phyloP scores from a whole-genome alignment of 768 basidiomycete species.

The Boletus rubropictus region DNA sequence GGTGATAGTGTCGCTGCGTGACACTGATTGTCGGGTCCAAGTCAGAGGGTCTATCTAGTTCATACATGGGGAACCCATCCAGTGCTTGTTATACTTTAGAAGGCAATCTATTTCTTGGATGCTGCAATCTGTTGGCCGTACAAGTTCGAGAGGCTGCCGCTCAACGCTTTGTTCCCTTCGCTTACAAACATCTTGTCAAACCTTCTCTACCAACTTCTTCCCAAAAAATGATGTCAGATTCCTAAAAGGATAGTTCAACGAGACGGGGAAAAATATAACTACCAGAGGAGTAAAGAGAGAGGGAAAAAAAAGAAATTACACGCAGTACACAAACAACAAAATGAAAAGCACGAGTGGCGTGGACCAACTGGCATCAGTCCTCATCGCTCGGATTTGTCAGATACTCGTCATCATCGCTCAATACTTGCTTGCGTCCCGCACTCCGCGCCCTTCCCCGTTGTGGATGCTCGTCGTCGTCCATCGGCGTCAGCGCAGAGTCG shows the following conservation, averaged over 20 bases:
- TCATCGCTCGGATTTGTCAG: slow-evolving; percentile 69
- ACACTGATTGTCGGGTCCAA: neutral
- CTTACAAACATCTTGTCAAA: too few species aligned
- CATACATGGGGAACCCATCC: too few species aligned
- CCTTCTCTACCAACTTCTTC: too few species aligned
- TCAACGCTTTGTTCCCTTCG: neutral
- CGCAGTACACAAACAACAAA: slow-evolving; percentile 10
- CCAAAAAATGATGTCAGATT: neutral
- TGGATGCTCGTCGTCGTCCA: slow-evolving; percentile 75
- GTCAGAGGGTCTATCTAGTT: neutral
- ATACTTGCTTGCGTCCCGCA: slow-evolving; percentile 61
- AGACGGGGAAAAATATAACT: slow-evolving; percentile 5
- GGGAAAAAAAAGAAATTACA: slow-evolving; percentile 7
- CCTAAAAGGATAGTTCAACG: neutral
- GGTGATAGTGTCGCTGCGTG: neutral
- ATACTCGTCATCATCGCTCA: slow-evolving; percentile 64
- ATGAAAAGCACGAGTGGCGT: neutral
- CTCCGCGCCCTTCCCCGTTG: slow-evolving; percentile 52
- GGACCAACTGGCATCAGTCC: slow-evolving; percentile 42
- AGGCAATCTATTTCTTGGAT: too few species aligned
- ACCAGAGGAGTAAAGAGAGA: neutral
- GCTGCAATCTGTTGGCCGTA: too few species aligned
- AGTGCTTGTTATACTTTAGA: too few species aligned
- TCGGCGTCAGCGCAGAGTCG: slow-evolving; percentile 68
- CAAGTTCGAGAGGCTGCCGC: too few species aligned